Conservation (phyloP, 1,139 yeast species). For the Lodderomyces jiufengensis region DNA sequence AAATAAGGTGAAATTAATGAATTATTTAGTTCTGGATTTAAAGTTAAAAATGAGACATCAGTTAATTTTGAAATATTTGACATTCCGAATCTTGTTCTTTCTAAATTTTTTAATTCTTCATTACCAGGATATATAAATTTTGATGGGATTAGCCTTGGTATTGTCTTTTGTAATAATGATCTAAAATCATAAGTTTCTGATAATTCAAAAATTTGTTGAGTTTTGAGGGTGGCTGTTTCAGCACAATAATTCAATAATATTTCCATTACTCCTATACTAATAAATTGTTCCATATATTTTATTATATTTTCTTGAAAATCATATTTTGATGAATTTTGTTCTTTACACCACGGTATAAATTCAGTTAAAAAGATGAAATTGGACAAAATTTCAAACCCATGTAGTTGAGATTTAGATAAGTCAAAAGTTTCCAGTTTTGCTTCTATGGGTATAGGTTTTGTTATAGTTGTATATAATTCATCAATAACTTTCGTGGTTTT, state of each 20-base stretch:
- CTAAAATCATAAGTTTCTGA: constrained; percentile 61
- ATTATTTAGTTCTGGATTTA: constrained; percentile 26
- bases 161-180: constrained; percentile 60
- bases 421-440: constrained; percentile 19
- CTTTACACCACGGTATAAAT: constrained; percentile 71
- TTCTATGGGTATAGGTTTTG: constrained; percentile 14
- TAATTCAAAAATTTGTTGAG: constrained; percentile 31
- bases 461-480: constrained; percentile 25
- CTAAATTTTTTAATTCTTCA: constrained; percentile 22
- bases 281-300: constrained; percentile 35
- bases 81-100: constrained; percentile 21
- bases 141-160: constrained; percentile 51
- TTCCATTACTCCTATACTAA: constrained; percentile 72
- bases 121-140: constrained; percentile 30
- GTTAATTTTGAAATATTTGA: constrained; percentile 24
- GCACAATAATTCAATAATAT: constrained; percentile 68
- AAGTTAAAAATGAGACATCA: constrained; percentile 18
- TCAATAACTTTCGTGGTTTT: constrained; percentile 17
- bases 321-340: constrained; percentile 38
- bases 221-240: constrained; percentile 49
- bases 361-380: constrained; percentile 58
- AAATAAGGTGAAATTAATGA: constrained; percentile 40
- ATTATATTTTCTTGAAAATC: constrained; percentile 47
- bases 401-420: constrained; percentile 49
- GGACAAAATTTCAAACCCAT: constrained; percentile 46